Evolutionary conservation across 495 filamentous ascomycete species (phyloP), one percentile per base, ranked within the genome.

Genomic region (Aspergillus cavernicola): DNA sequence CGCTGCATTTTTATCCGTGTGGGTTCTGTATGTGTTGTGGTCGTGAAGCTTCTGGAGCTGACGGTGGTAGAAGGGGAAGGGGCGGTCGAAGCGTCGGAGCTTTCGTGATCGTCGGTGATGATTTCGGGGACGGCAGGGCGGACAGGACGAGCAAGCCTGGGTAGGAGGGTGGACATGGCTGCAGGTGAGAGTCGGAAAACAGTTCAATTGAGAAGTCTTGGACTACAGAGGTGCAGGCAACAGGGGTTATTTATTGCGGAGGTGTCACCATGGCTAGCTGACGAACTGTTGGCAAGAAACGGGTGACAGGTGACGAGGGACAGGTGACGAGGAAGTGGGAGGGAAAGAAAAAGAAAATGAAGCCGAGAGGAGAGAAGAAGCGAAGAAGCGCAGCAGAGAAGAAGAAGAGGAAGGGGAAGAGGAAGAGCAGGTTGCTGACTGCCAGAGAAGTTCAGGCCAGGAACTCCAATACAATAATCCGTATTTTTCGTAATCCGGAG

Each of bases 1-100:
- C 73, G 68, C 29, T 64, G 41, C 71, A 74, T 74, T 40, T 55
- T 26, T 52, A 57, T 49, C 33, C 56, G 57, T 8, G 37, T 50
- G 20, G 42, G 59, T 48, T 63, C 55, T 26, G 50, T 28, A 22
- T 44, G 37, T 45, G 55, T 53, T 22, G 65, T 60, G 36, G 69
- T 60, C 43, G 53, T 61, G 51, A 63, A 62, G 52, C 53, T 55
- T 18, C 53, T 52, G 20, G 58, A 53, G 29, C 58, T 53, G n/a
- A 48, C 28, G 1, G 57, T 59, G 51, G 53, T 57, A 23, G 56
- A 53, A 13, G 54, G 55, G 29, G 60, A 59, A 41, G 54, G 47
- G 47, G 38, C 32, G 32, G 58, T 56, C 36, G 54, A 60, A 35
- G 44, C 56, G 46, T 63, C 53, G 16, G 53, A 55, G 36, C 60